phyloP scores from a whole-genome alignment of 371 early-diverging fungal species.

The Saksenaea vasiformis region DNA sequence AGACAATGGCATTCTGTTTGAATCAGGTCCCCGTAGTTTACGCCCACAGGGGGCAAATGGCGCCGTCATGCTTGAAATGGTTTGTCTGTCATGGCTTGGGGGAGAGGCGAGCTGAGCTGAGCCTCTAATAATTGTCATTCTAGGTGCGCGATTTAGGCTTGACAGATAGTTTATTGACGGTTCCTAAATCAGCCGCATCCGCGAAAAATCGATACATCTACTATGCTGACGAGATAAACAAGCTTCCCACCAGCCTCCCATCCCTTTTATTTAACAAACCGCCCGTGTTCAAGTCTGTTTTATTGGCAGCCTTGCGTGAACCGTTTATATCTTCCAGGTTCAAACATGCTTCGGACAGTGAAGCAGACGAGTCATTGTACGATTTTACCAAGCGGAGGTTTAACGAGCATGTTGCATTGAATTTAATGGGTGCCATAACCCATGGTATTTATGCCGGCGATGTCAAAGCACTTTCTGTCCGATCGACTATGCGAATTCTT shows the following conservation, averaged over 20 bases:
- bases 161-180: conserved; percentile 51
- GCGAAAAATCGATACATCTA: conserved; percentile 85
- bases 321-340: conserved; percentile 29
- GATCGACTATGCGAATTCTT: conserved; percentile 70
- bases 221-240: conserved; percentile 67
- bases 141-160: conserved; percentile 70
- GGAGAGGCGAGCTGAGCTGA: neutral
- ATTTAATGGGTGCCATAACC: conserved; percentile 81
- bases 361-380: conserved; percentile 53
- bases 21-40: conserved; percentile 88
- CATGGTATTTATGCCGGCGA: conserved; percentile 96
- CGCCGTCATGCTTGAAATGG: conserved; percentile 77
- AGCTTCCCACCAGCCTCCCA: conserved; percentile 52
- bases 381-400: conserved; percentile 79
- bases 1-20: conserved; percentile 63
- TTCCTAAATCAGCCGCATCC: conserved; percentile 70
- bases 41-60: conserved; percentile 78
- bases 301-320: conserved; percentile 47
- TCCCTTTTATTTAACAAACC: conserved; percentile 51
- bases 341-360: conserved; percentile 62
- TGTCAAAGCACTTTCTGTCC: conserved; percentile 69
- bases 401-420: conserved; percentile 47
- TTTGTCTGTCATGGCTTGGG: conserved; percentile 25
- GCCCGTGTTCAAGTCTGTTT: conserved; percentile 54
- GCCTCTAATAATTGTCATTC: neutral